A percentile compares a stretch with the other conserved stretches of the same genome.
Evolutionary conservation across 345 rosid genomes (phyloP).

Genomic region (Linum tenue): DNA sequence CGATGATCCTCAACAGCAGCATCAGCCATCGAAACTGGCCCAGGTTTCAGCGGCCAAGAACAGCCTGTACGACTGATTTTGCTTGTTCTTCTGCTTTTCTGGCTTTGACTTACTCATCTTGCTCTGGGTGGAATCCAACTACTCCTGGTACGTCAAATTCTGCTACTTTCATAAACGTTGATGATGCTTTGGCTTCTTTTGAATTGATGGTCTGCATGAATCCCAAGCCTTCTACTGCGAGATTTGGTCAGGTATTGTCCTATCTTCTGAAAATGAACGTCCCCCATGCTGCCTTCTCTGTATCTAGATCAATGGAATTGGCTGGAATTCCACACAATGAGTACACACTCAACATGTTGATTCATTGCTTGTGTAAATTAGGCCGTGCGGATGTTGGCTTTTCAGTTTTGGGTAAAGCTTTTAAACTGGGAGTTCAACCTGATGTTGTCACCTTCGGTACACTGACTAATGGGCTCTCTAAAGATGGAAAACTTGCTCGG

Average conservation of each 20-base stretch:
- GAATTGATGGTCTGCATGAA: too few relatives aligned
- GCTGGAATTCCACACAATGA: neutral
- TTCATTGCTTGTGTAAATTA: slow-evolving; percentile 10
- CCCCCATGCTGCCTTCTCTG: slow-evolving; percentile 1
- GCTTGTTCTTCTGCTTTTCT: too few relatives aligned
- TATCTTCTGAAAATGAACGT: neutral
- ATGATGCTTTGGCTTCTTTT: too few relatives aligned
- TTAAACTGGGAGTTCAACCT: slow-evolving; percentile 7
- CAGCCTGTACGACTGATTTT: too few relatives aligned
- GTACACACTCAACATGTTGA: slow-evolving; percentile 7
- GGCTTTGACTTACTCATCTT: too few relatives aligned
- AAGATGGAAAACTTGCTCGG: slow-evolving; percentile 2
- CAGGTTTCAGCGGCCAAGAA: too few relatives aligned
- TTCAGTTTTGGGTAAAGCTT: slow-evolving; percentile 10
- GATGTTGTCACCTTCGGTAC: slow-evolving; percentile 3
- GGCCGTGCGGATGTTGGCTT: slow-evolving; percentile 4
- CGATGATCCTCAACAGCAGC: too few relatives aligned
- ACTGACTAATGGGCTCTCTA: slow-evolving; percentile 8
- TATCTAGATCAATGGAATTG: neutral
- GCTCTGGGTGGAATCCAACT: too few relatives aligned
- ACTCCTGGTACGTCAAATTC: too few relatives aligned
- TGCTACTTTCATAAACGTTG: too few relatives aligned
- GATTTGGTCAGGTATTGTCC: neutral
- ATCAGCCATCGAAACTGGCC: too few relatives aligned
- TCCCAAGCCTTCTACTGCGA: too few relatives aligned